Percentiles rank a stretch among this genome's conserved stretches.
These are phyloP conservation scores for Globisporangium echinulatum DNA, from an alignment of 352 stramenopile genomes.

Conservation along the genomic window DNA sequence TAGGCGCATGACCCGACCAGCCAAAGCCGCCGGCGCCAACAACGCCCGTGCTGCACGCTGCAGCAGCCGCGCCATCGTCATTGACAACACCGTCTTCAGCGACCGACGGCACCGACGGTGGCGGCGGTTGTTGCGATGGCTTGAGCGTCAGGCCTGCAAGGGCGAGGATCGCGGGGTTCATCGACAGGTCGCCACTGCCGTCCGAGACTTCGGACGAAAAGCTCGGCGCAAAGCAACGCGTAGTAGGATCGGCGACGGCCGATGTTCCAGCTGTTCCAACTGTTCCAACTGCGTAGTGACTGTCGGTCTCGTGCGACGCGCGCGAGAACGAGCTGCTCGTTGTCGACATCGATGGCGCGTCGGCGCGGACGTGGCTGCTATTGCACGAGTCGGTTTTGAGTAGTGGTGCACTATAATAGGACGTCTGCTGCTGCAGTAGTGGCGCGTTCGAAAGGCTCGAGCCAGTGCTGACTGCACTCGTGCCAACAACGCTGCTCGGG, in stretches of 20 bases:
- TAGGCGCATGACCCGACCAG: slow-evolving; percentile 1
- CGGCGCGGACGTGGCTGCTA: too few species aligned
- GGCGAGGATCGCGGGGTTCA: slow-evolving; percentile 47
- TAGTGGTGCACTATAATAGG: slow-evolving; percentile 12
- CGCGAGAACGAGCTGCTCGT: slow-evolving; percentile 49
- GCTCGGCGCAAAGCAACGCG: slow-evolving; percentile 11
- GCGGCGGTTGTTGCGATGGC: slow-evolving; percentile 1
- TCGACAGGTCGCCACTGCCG: slow-evolving; percentile 35
- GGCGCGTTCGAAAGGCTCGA: slow-evolving; percentile 1
- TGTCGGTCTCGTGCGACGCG: slow-evolving; percentile 20
- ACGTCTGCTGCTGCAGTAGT: slow-evolving; percentile 13
- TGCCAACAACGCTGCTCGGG: slow-evolving; percentile 11
- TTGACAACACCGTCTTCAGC: slow-evolving; percentile 11
- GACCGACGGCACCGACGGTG: slow-evolving; percentile 7
- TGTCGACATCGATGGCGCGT: slow-evolving; percentile 46
- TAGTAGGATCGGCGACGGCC: not conserved
- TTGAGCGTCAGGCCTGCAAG: slow-evolving; percentile 38
- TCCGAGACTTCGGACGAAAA: slow-evolving; percentile 39
- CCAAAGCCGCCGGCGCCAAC: not conserved
- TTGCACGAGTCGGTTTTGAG: not conserved
- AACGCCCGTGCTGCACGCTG: not conserved
- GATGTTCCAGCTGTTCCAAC: too few species aligned
- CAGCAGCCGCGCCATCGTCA: not conserved
- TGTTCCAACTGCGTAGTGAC: not conserved
- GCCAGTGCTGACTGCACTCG: slow-evolving; percentile 15